Evolutionary conservation across 495 filamentous ascomycete species (phyloP), one percentile per base, ranked within the genome.

Genomic region (Beverwykella pulmonaria): DNA sequence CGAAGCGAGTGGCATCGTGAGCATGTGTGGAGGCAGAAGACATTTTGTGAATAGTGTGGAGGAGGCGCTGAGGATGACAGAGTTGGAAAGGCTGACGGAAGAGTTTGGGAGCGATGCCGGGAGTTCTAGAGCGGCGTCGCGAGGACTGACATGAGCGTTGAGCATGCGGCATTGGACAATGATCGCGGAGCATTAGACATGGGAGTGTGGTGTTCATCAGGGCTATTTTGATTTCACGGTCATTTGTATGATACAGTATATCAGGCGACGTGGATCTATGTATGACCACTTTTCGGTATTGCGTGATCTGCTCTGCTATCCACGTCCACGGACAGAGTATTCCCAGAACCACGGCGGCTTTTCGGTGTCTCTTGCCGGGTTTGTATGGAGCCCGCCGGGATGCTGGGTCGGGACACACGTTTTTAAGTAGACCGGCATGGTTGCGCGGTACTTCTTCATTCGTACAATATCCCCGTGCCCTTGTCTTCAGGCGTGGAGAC

Each of bases 1-100:
- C 75, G 80, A 87, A 23, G 79, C 84, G 39, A 92, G 90, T 69
- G 92, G 94, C 22, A 96, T 98, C 70, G 82, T 97, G 17, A 89
- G 92, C 36, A 77, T 85, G 41, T 87, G 87, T 62, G 90, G 94
- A 25, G 89, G 94, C 0, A 78, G 84, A 71, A 70, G 79, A 7
- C 87, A 93, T 72, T 96, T 97, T 77, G 90, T 96, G 17, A 81
- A 84, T 22, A 87, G 87, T 71, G 91, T 98, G 10, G 87, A 91
- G 36, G 89, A 95, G 72, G 94, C 94, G 20, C 74, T 97, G 70
- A 85, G 85, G 59, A 73, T 92, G 78, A 89, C 89, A 3, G 92
- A 96, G 76, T 75, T 86, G 12, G 88, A 92, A 67, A 66, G 63
- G 15, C 39, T 71, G 61, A 56, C 41, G 5, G 69, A 66, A 49